A percentile compares a stretch with the other conserved stretches of the same genome.
Conservation (phyloP, 2,329 filamentous ascomycete species). For the Neonectria magnoliae region DNA sequence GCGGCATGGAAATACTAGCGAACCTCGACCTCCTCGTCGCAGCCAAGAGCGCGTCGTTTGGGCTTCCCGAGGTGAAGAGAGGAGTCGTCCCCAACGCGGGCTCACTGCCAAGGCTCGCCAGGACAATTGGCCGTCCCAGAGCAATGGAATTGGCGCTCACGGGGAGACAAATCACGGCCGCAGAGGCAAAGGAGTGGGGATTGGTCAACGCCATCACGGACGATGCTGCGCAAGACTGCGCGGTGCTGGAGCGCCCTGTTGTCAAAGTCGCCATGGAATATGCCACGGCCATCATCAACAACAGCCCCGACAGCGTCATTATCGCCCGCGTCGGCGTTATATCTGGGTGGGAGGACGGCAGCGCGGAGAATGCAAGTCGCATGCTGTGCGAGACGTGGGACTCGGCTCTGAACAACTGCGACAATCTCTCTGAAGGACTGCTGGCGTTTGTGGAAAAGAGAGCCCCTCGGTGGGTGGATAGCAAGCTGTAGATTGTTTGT, state of each 20-base stretch:
- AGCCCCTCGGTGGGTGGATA: constrained; percentile 70
- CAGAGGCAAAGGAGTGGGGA: constrained; percentile 70
- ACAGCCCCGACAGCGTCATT: constrained; percentile 77
- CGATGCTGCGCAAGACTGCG: constrained; percentile 41
- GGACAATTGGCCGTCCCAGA: constrained; percentile 72
- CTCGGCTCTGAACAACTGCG: constrained; percentile 65
- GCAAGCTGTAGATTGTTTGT: constrained; percentile 56
- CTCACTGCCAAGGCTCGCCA: constrained; percentile 72
- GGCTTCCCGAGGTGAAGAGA: constrained; percentile 75
- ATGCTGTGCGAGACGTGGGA: constrained; percentile 62
- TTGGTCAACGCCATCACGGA: constrained; percentile 72
- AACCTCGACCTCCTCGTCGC: constrained; percentile 80
- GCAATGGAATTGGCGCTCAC: constrained; percentile 75
- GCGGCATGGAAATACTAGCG: constrained; percentile 79
- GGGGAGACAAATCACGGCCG: constrained; percentile 65
- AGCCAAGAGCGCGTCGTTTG: constrained; percentile 66
- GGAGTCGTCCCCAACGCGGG: constrained; percentile 79
- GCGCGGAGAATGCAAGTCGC: constrained; percentile 68
- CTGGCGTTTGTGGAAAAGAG: constrained; percentile 78
- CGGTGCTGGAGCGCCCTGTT: constrained; percentile 50
- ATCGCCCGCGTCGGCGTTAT: constrained; percentile 75
- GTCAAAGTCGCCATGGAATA: constrained; percentile 66
- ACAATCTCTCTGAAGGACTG: constrained; percentile 77
- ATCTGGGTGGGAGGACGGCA: constrained; percentile 73
- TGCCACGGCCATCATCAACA: constrained; percentile 67